phyloP scores from a whole-genome alignment of 495 filamentous ascomycete genomes.

The Hypomontagnella monticulosa region DNA sequence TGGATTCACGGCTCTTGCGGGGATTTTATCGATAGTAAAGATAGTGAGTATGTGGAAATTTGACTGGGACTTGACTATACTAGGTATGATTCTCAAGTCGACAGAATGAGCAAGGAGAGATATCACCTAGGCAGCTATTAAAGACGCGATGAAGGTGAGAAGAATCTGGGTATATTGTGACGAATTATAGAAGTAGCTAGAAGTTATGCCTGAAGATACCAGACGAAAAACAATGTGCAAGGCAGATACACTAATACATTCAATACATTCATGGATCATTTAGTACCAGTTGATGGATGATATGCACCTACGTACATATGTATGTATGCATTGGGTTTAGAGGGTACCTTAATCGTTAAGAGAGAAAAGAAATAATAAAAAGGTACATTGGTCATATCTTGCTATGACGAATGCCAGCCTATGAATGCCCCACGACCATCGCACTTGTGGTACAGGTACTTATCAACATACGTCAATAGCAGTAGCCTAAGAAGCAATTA shows the following conservation, averaged over 20 bases:
- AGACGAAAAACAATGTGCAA: background rate
- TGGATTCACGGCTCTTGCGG: conserved; percentile 16
- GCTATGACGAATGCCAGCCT: conserved; percentile 35
- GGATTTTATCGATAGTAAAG: background rate
- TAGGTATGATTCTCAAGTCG: conserved; percentile 8
- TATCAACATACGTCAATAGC: no score
- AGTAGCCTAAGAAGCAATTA: no score
- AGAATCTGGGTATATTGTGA: conserved; percentile 17
- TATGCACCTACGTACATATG: no score
- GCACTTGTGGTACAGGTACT: conserved; percentile 11
- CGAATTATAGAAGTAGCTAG: background rate
- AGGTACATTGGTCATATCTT: background rate
- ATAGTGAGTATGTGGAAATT: background rate
- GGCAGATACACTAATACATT: background rate
- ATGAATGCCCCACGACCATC: background rate
- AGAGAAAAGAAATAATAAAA: conserved; percentile 12
- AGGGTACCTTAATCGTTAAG: background rate
- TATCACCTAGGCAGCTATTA: no score
- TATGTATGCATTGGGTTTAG: background rate
- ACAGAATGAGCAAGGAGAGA: background rate
- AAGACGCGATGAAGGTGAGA: conserved; percentile 11
- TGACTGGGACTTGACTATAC: background rate
- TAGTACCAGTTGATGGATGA: no score
- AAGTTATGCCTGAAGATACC: conserved; percentile 1
- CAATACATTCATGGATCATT: no score